Evolutionary conservation across 148 eudicot species (phyloP).

Genomic region (Bassia scoparia): DNA sequence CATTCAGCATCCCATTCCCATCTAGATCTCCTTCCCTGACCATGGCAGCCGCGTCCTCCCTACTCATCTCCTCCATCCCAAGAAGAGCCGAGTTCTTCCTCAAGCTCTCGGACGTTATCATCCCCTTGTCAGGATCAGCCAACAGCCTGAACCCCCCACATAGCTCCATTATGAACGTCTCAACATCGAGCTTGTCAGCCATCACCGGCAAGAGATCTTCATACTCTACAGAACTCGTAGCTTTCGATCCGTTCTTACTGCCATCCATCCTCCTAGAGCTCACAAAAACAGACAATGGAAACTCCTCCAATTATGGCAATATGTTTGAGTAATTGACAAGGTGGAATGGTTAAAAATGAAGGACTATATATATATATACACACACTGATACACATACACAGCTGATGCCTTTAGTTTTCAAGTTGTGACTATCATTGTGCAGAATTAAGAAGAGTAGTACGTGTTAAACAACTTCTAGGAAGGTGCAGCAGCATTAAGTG

Average conservation of each 20-base stretch:
- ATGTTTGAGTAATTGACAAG: not conserved
- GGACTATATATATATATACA: conserved; percentile 5
- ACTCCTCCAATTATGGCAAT: not conserved
- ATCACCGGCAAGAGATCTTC: conserved; percentile 31
- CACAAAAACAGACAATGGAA: not conserved
- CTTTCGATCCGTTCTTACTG: not conserved
- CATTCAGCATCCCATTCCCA: conserved; percentile 29
- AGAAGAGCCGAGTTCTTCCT: conserved; percentile 32
- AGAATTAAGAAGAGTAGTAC: not conserved
- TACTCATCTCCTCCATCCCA: conserved; percentile 31
- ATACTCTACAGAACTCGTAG: conserved; percentile 1
- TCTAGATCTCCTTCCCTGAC: conserved; percentile 33
- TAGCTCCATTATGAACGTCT: conserved; percentile 29
- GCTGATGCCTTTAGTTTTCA: too few relatives aligned
- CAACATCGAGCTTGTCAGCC: conserved; percentile 33
- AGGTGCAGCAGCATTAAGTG: conserved; percentile 32
- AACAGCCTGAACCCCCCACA: conserved; percentile 32
- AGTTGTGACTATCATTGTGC: not conserved
- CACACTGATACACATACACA: too few relatives aligned
- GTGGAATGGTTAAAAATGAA: not conserved
- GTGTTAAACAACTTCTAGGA: conserved; percentile 35
- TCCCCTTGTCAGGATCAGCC: conserved; percentile 23
- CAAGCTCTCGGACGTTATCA: conserved; percentile 34
- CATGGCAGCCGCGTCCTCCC: conserved; percentile 29
- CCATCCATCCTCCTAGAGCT: conserved; percentile 19